Evolutionary conservation across 1,284 basidiomycete species (phyloP), one percentile per base, ranked within the genome.

Genomic region (Rhodofomes roseus): DNA sequence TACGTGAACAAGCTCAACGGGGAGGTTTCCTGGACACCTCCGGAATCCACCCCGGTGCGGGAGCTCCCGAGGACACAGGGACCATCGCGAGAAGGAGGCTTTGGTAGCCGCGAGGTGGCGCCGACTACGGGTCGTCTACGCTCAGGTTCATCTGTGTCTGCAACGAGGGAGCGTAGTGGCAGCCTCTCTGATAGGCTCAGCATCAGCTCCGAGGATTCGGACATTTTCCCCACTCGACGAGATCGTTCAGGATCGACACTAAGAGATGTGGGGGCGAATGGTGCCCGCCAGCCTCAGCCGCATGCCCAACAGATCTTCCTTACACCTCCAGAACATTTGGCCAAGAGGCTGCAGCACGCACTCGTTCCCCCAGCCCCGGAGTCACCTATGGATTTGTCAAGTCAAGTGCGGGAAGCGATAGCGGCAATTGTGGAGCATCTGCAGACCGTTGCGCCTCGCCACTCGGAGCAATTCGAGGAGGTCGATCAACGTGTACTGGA

Each of bases 1-100:
- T 95, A 92, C 72, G 74, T 82, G 71, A 95, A 96, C 77, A 85
- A 82, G 64, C 68, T 81, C 18, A 90, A 88, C 57, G 88, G 89
- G 23, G 78, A 85, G 61, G 76, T 86, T 27, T 82, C 81, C 53
- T 91, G 89, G 91, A 85, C 83, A 1, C 75, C 84, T 37, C 87
- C 88, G 3, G 66, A 66, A n/a, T 34, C 67, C 23, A 58, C 62
- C 2, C 56, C 65, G 12, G 55, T 62, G 1, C 62, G 40, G 25
- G 63, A 66, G 36, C 64, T 59, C 23, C 58, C 37, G 1, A 25
- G 44, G 14, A 23, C 58, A 8, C 62, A 60, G n/a, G 61, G 70
- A 46, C 66, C 65, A 23, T 58, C 57, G 7, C 22, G 43, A 12
- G 65, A 66, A 51, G 66, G 63, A 48, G 56, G 55, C 43, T 29